Evolutionary conservation across 805 yeast genomes (phyloP), one percentile per base, ranked within the genome.

Genomic region (Yarrowia keelungensis): DNA sequence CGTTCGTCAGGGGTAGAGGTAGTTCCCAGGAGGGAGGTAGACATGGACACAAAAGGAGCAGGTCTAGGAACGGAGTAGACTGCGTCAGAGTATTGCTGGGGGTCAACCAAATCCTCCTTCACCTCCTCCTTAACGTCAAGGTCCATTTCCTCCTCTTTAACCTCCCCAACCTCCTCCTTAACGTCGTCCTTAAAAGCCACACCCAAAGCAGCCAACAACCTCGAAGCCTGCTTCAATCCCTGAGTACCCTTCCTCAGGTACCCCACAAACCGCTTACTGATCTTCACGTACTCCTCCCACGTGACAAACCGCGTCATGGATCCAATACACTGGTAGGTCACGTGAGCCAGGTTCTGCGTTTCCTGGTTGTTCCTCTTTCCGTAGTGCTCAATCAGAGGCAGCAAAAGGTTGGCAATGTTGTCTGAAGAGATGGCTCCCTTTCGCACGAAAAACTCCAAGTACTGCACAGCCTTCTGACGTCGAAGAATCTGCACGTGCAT

Each of bases 371-470:
- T 72, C 3, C 71, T 72, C 71, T 89, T 95, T 1, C 90, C 92
- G 78, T 88, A 92, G 71, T 86, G 87, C 79, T 95, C 98, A 70
- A 93, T 82, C 71, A 93, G 85, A 5, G 99, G 98, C 69, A 95
- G 79, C 51, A 95, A 74, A 75, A 89, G 92, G 74, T 91, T 95
- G 0, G 97, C 84, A 67, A 94, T 85, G 72, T 87, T 88, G 45
- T 80, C 79, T 35, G 85, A 85, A 0, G 85, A 77, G 8, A 93
- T 77, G 8, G 70, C 69, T 1, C 73, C 74, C 8, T 80, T 71
- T 22, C 76, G 69, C 7, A 86, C 84, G 51, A 82, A 73, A 5
- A 82, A 86, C 11, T 83, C 83, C 38, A 93, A 78, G 69, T 90
- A 83, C 73, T 86, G 84, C 26, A 94, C 82, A 0, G 98, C 97